Base-by-base conservation (phyloP, 2,329 filamentous ascomycete species). In the Colletotrichum lindemuthianum region DNA sequence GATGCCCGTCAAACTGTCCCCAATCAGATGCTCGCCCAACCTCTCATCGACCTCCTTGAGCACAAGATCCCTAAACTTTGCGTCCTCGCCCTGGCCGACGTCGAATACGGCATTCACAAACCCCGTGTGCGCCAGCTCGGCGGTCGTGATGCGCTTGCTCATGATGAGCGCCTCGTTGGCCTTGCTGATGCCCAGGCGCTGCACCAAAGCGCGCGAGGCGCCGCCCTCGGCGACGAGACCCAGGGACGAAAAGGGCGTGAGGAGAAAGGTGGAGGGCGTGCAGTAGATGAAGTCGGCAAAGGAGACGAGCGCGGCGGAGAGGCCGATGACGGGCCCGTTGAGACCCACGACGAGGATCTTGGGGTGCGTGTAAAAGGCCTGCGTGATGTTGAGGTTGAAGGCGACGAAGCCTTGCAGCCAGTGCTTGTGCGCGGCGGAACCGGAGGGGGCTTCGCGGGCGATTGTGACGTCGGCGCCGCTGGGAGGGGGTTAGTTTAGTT, bases 91-190 rank as follows among this genome's bases (percentile, higher is more conserved):
- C 67, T 83, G 79, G 9, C 79, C 77, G 7, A 51, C 60, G 11
- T 81, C 79, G 69, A 97, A 91, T 13, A 97, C 84, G 77, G 90
- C 91, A 72, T 97, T 98, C 48, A 96, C 92, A 72, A 93, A 98
- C 0, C 95, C 94, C 3, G 87, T 85, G 8, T 84, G 80, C 67
- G 94, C 82, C 36, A 98, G 83, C 73, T 97, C 93, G 32, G 90
- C 86, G 36, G 87, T 86, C 0, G 82, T 76, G 70, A 98, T 92
- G 48, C 89, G 85, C 77, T 91, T 92, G 72, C 91, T 93, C 90
- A 97, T 96, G 69, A 99, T 89, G 11, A 98, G 84, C 11, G 96
- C 95, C 82, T 98, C 96, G 73, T 96, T 97, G 9, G 93, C 94
- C 74, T 92, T 92, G 63, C 86, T 82, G 54, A 93, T 85, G 1